Evolutionary conservation across 2,329 filamentous ascomycete species (phyloP).

Genomic region (Magnaporthiopsis poae): DNA sequence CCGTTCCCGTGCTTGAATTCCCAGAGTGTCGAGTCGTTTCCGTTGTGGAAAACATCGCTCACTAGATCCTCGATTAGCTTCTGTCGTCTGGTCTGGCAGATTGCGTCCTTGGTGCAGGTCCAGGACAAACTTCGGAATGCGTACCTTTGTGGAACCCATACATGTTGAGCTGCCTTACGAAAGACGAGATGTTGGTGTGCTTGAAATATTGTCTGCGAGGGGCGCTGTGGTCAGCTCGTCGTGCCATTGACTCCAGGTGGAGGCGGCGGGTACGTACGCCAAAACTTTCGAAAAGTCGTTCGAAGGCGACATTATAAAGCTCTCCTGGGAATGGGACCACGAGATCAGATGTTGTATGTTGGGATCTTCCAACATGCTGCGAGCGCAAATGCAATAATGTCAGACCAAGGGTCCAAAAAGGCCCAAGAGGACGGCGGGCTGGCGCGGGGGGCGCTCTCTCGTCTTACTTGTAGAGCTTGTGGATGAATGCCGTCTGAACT

Average conservation of each 20-base stretch:
- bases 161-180: slow-evolving; percentile 97
- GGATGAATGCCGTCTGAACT: slow-evolving; percentile 95
- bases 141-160: slow-evolving; percentile 98
- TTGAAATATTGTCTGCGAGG: slow-evolving; percentile 85
- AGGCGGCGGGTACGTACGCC: slow-evolving; percentile 54
- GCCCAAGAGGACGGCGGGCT: neutral
- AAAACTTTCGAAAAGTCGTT: slow-evolving; percentile 96
- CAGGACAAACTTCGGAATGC: slow-evolving; percentile 10
- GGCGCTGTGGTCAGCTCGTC: neutral
- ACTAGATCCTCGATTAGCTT: slow-evolving; percentile 47
- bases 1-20: slow-evolving; percentile 98
- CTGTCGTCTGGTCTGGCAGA: neutral
- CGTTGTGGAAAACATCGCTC: slow-evolving; percentile 95
- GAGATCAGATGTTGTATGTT: slow-evolving; percentile 92
- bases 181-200: slow-evolving; percentile 97
- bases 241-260: neutral
- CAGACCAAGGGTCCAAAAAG: neutral
- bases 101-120: too few relatives aligned
- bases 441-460: neutral
- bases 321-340: slow-evolving; percentile 87
- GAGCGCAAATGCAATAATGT: slow-evolving; percentile 5
- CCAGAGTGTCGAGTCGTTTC: slow-evolving; percentile 87
- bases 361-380: slow-evolving; percentile 89
- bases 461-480: slow-evolving; percentile 89
- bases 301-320: slow-evolving; percentile 97